Conservation (phyloP, 2,329 filamentous ascomycete genomes). For the Beauveria australis region DNA sequence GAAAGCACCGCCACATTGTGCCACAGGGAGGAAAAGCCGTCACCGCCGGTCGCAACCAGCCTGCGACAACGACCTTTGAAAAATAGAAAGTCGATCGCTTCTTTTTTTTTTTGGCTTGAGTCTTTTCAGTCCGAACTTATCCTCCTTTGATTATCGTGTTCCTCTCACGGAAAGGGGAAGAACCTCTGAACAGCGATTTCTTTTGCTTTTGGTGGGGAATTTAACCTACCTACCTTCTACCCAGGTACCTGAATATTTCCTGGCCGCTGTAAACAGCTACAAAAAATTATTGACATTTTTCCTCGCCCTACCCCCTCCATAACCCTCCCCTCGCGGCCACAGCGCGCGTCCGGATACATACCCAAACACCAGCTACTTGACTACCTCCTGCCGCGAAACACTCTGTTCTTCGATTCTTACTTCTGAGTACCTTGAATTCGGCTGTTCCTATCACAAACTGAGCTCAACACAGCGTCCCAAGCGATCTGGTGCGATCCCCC, state of each 20-base stretch:
- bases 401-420: not conserved
- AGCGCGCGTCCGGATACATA: slow-evolving; percentile 9
- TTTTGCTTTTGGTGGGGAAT: not conserved
- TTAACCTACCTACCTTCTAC: not conserved
- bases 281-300: slow-evolving; percentile 11
- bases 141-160: not conserved
- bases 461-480: not conserved
- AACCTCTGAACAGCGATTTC: not conserved
- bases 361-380: not conserved
- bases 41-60: no score
- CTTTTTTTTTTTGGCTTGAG: not conserved
- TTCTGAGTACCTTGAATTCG: not conserved
- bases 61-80: not conserved
- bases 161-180: not conserved
- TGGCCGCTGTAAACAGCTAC: slow-evolving; percentile 1
- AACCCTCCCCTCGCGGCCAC: slow-evolving; percentile 9
- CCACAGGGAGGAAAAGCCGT: no score
- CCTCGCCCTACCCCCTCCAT: slow-evolving; percentile 11
- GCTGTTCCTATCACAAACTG: not conserved
- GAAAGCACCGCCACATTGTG: no score
- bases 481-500: not conserved
- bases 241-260: slow-evolving; percentile 5
- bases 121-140: not conserved
- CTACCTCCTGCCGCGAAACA: not conserved
- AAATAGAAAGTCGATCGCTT: not conserved